Percentiles rank a stretch among this genome's conserved stretches.
Evolutionary conservation across 208 protist species (phyloP).

Genomic region (Crithidia fasciculata): DNA sequence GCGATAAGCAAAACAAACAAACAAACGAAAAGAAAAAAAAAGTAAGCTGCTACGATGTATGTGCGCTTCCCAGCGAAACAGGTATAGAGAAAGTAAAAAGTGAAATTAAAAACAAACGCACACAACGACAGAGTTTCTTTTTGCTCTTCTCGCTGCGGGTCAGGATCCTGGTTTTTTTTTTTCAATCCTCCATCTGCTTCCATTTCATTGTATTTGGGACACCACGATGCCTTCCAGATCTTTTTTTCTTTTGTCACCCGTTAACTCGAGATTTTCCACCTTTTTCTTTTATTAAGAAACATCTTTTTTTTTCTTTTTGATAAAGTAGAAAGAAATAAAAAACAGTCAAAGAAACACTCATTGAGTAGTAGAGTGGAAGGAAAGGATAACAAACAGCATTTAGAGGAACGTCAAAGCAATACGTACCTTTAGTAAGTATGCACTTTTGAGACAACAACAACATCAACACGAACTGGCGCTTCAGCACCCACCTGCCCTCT

Average conservation of each 20-base stretch:
- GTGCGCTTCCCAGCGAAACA: too few species aligned
- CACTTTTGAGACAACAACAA: slow-evolving; percentile 11
- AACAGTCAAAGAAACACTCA: not conserved
- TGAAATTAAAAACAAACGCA: not conserved
- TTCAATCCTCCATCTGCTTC: not conserved
- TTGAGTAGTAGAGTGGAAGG: too few species aligned
- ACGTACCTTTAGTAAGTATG: slow-evolving; percentile 15
- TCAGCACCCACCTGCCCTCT: too few species aligned
- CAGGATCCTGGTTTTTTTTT: not conserved
- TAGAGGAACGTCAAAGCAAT: slow-evolving; percentile 17
- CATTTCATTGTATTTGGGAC: not conserved
- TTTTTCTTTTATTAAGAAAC: too few species aligned
- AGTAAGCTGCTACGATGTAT: too few species aligned
- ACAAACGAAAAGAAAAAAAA: too few species aligned
- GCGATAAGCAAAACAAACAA: not conserved
- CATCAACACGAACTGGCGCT: not conserved
- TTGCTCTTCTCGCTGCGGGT: slow-evolving; percentile 8
- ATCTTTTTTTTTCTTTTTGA: not conserved
- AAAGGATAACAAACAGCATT: not conserved
- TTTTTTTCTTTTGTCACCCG: not conserved
- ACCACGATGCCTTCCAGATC: not conserved
- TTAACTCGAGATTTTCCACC: too few species aligned
- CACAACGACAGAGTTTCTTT: not conserved
- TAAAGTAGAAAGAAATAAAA: not conserved
- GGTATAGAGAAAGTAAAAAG: too few species aligned